Conservation (phyloP, 2,329 filamentous ascomycete genomes). For the Didymella keratinophila region DNA sequence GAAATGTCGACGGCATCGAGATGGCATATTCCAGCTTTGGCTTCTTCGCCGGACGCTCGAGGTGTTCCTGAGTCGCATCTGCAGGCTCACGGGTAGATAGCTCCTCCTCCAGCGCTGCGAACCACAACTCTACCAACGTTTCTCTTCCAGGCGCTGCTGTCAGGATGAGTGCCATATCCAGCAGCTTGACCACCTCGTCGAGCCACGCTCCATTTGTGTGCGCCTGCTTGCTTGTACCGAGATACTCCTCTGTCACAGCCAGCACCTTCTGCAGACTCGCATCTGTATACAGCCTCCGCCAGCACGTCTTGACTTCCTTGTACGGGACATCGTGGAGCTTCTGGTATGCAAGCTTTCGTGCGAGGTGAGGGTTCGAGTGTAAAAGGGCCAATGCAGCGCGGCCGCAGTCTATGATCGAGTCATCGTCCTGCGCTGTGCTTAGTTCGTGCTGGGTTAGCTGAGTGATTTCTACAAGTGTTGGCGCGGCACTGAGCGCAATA, state of each 20-base stretch:
- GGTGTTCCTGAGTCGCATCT: neutral
- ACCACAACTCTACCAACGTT: slow-evolving; percentile 56
- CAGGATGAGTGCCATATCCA: slow-evolving; percentile 81
- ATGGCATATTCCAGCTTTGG: slow-evolving; percentile 18
- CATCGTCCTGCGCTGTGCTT: slow-evolving; percentile 27
- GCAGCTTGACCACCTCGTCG: slow-evolving; percentile 65
- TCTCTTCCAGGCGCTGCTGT: slow-evolving; percentile 57
- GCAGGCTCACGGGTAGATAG: slow-evolving; percentile 1
- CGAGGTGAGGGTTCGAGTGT: slow-evolving; percentile 55
- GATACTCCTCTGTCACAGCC: slow-evolving; percentile 31
- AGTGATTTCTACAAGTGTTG: slow-evolving; percentile 35
- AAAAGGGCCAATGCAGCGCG: slow-evolving; percentile 51
- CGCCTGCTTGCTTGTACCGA: slow-evolving; percentile 7
- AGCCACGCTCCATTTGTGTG: slow-evolving; percentile 54
- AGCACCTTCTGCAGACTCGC: slow-evolving; percentile 70
- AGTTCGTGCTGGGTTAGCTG: slow-evolving; percentile 38
- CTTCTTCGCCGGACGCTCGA: slow-evolving; percentile 28
- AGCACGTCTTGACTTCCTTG: slow-evolving; percentile 70
- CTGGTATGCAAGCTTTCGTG: slow-evolving; percentile 66
- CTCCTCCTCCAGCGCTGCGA: slow-evolving; percentile 56
- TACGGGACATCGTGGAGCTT: slow-evolving; percentile 76
- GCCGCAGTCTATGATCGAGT: slow-evolving; percentile 53
- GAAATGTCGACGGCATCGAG: slow-evolving; percentile 28
- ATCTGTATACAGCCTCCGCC: slow-evolving; percentile 76
- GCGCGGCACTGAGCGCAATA: slow-evolving; percentile 20